phyloP scores from a whole-genome alignment of 352 stramenopile genomes.

The Globisporangium parvum region DNA sequence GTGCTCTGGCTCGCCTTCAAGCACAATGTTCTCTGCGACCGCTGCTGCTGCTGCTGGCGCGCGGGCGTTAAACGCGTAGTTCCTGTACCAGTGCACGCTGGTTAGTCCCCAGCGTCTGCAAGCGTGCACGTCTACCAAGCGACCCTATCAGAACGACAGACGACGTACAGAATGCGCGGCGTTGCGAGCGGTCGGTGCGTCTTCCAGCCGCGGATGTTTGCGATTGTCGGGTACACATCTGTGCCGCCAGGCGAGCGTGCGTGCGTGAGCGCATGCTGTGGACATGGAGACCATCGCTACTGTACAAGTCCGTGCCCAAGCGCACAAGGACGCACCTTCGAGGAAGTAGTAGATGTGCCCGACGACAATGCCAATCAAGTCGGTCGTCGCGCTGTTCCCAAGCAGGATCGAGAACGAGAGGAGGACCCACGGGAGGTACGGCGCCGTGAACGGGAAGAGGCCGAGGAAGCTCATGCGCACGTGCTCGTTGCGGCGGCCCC shows the following conservation, averaged over 20 bases:
- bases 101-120: no score
- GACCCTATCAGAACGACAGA: background rate
- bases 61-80: conserved; percentile 57
- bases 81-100: conserved; percentile 18
- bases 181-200: conserved; percentile 89
- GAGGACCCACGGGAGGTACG: conserved; percentile 98
- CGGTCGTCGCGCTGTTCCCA: conserved; percentile 93
- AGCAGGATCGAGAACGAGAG: conserved; percentile 95
- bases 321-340: conserved; percentile 58
- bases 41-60: conserved; percentile 38
- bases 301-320: background rate
- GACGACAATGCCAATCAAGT: conserved; percentile 98
- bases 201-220: conserved; percentile 93
- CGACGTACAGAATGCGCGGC: conserved; percentile 85
- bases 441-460: conserved; percentile 97
- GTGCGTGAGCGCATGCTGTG: background rate
- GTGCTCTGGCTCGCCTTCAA: conserved; percentile 28
- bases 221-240: conserved; percentile 98
- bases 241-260: background rate
- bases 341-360: conserved; percentile 99
- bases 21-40: conserved; percentile 33
- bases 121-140: no score
- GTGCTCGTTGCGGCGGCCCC: conserved; percentile 93
- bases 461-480: conserved; percentile 97
- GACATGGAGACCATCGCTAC: no score